Percentiles rank a stretch among this genome's conserved stretches.
phyloP scores from a whole-genome alignment of 306 rosid genomes.

The Abrus pulchellus region DNA sequence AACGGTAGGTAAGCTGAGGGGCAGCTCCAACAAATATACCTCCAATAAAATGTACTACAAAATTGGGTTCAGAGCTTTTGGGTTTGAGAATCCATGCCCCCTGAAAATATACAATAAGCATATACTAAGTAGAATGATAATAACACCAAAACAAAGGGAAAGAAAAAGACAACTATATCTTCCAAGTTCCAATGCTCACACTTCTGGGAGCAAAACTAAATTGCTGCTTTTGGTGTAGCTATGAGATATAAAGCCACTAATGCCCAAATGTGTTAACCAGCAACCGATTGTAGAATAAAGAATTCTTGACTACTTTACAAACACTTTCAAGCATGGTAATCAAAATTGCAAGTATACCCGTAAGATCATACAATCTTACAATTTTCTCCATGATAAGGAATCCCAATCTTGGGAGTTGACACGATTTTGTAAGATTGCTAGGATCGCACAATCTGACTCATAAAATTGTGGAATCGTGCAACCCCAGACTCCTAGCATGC shows the following conservation, averaged over 20 bases:
- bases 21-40: slow-evolving; percentile 99
- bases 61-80: slow-evolving; percentile 68
- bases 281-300: background rate
- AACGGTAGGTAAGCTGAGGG: slow-evolving; percentile 95
- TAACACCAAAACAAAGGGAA: slow-evolving; percentile 34
- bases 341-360: no score
- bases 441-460: no score
- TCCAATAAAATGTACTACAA: slow-evolving; percentile 90
- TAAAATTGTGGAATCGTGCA: no score
- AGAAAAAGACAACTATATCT: slow-evolving; percentile 6
- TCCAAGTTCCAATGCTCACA: slow-evolving; percentile 2
- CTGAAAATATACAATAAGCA: slow-evolving; percentile 55
- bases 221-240: background rate
- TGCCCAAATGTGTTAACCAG: background rate
- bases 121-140: slow-evolving; percentile 18
- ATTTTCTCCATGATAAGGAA: no score
- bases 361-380: no score
- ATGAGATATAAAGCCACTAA: background rate
- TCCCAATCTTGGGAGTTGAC: no score
- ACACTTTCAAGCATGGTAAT: background rate
- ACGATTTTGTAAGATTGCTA: no score
- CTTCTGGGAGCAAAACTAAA: slow-evolving; percentile 17
- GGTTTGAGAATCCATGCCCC: slow-evolving; percentile 99
- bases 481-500: no score
- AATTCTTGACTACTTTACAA: background rate